Conservation (phyloP, 1,284 basidiomycete species). For the Microbotryum intermedium region DNA sequence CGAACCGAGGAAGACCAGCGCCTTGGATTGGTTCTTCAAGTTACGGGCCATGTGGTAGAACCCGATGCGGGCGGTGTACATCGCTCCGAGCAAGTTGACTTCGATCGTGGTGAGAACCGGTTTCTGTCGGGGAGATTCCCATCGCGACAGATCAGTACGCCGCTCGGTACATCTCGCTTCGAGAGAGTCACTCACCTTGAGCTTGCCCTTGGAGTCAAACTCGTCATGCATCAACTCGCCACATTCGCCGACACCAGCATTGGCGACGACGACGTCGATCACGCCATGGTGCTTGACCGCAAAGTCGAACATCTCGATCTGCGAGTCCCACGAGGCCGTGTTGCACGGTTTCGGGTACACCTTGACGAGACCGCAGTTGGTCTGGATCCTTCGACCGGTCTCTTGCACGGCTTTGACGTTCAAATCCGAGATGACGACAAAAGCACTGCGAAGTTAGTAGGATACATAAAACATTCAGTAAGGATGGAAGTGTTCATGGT, state of each 20-base stretch:
- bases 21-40: slow-evolving; percentile 14
- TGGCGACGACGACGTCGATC: slow-evolving; percentile 45
- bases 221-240: slow-evolving; percentile 35
- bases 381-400: slow-evolving; percentile 46
- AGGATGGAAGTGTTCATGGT: background rate
- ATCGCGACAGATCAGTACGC: background rate
- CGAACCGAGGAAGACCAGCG: slow-evolving; percentile 40
- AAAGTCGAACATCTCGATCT: slow-evolving; percentile 48
- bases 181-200: background rate
- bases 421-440: slow-evolving; percentile 51
- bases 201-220: slow-evolving; percentile 15
- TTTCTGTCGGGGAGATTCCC: slow-evolving; percentile 39
- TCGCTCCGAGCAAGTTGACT: slow-evolving; percentile 49
- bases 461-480: no score
- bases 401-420: slow-evolving; percentile 43
- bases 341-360: slow-evolving; percentile 47
- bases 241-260: slow-evolving; percentile 50
- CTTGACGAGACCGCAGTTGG: slow-evolving; percentile 37
- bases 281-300: slow-evolving; percentile 37
- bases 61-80: slow-evolving; percentile 41
- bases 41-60: slow-evolving; percentile 21
- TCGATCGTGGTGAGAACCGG: slow-evolving; percentile 48
- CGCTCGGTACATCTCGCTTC: no score
- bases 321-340: slow-evolving; percentile 52
- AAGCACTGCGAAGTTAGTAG: slow-evolving; percentile 42